phyloP scores from a whole-genome alignment of 805 yeast genomes.

The Zygoascus biomembranicola region DNA sequence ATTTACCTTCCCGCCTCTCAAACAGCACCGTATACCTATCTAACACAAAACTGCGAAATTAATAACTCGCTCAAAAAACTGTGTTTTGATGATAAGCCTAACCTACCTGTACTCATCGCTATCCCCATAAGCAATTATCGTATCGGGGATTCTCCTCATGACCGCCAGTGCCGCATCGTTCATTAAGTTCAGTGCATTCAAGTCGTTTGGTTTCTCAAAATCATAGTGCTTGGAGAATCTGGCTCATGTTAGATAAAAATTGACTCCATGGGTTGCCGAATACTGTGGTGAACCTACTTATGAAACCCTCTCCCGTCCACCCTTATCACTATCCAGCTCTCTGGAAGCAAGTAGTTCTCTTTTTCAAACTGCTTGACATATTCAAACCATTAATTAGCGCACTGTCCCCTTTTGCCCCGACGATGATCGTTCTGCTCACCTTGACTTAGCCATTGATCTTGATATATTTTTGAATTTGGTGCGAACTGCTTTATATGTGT shows the following conservation, averaged over 20 bases:
- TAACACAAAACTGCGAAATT: constrained; percentile 46
- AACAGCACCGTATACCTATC: constrained; percentile 56
- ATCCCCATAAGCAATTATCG: constrained; percentile 82
- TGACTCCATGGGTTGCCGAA: neutral
- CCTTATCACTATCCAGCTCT: constrained; percentile 73
- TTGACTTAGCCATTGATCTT: constrained; percentile 12
- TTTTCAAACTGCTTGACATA: constrained; percentile 78
- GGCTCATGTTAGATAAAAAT: neutral
- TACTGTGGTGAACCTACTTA: constrained; percentile 32
- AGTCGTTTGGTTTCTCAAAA: constrained; percentile 84
- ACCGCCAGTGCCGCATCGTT: constrained; percentile 68
- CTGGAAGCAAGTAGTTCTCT: constrained; percentile 64
- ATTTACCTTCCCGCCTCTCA: constrained; percentile 75
- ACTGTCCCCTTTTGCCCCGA: neutral
- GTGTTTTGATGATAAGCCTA: neutral
- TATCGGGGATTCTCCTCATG: constrained; percentile 59
- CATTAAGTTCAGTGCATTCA: constrained; percentile 67
- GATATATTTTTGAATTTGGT: neutral
- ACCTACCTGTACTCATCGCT: constrained; percentile 78
- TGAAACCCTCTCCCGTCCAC: constrained; percentile 95
- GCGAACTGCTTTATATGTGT: neutral
- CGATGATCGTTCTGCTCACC: constrained; percentile 2
- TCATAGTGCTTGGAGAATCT: constrained; percentile 59
- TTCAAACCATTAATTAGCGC: constrained; percentile 45
- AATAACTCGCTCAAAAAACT: neutral